Conservation (phyloP, 2,329 filamentous ascomycete genomes). For the Leptographium galeiforme region DNA sequence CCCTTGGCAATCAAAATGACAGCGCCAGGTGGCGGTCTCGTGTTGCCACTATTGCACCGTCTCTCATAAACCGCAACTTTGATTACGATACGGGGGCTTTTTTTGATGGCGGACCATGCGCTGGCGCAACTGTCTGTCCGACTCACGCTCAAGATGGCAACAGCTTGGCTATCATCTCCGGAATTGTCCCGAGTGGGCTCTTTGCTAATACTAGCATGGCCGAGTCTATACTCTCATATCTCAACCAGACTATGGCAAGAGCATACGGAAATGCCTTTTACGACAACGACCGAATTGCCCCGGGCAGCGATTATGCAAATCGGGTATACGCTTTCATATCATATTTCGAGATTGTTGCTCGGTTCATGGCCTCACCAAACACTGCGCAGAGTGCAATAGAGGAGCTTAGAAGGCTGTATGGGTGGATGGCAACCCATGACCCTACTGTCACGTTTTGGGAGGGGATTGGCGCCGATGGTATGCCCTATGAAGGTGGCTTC, state of each 20-base stretch:
- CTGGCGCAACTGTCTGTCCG: slow-evolving; percentile 14
- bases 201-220: slow-evolving; percentile 17
- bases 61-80: slow-evolving; percentile 26
- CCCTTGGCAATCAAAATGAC: slow-evolving; percentile 18
- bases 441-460: slow-evolving; percentile 37
- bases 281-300: slow-evolving; percentile 26
- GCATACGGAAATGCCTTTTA: slow-evolving; percentile 39
- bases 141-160: slow-evolving; percentile 39
- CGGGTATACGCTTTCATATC: slow-evolving; percentile 39
- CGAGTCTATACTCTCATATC: slow-evolving; percentile 24
- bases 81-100: slow-evolving; percentile 29
- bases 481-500: slow-evolving; percentile 29
- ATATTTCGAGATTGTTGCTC: slow-evolving; percentile 38
- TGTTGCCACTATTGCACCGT: slow-evolving; percentile 20
- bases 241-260: slow-evolving; percentile 20
- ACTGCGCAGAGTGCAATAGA: slow-evolving; percentile 19
- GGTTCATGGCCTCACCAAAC: slow-evolving; percentile 19
- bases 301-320: slow-evolving; percentile 22
- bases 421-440: slow-evolving; percentile 34
- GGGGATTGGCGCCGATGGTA: slow-evolving; percentile 29
- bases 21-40: slow-evolving; percentile 25
- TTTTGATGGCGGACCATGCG: slow-evolving; percentile 26
- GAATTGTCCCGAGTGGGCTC: slow-evolving; percentile 14
- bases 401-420: slow-evolving; percentile 31
- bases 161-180: slow-evolving; percentile 28